A percentile compares a stretch with the other conserved stretches of the same genome.
Evolutionary conservation across 179 eudicot species (phyloP).

Genomic region (Beta corolliflora): DNA sequence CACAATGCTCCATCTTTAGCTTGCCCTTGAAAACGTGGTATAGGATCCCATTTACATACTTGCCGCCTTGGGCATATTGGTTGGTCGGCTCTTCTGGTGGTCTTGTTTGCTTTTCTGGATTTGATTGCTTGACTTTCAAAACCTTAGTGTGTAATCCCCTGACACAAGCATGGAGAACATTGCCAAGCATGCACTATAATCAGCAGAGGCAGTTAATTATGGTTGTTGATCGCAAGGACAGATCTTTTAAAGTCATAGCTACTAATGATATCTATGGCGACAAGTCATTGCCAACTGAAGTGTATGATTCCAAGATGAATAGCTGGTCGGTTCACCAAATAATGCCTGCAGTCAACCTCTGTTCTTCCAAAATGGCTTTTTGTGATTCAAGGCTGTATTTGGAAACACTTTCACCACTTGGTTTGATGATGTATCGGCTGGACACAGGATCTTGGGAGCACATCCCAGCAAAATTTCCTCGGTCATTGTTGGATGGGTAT

Average conservation of each 20-base stretch:
- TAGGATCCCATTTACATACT: slow-evolving; percentile 73
- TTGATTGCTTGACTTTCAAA: slow-evolving; percentile 68
- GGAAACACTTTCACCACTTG: slow-evolving; percentile 95
- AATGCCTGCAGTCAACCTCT: slow-evolving; percentile 89
- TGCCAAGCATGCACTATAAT: slow-evolving; percentile 86
- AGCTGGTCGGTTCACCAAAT: slow-evolving; percentile 81
- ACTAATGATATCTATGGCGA: slow-evolving; percentile 88
- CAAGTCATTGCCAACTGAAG: slow-evolving; percentile 84
- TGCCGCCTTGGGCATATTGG: slow-evolving; percentile 94
- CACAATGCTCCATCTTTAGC: slow-evolving; percentile 90
- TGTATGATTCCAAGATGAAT: slow-evolving; percentile 79
- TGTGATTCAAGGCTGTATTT: slow-evolving; percentile 89
- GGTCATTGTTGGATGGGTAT: slow-evolving; percentile 90
- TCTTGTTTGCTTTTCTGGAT: slow-evolving; percentile 85
- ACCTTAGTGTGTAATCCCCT: slow-evolving; percentile 87
- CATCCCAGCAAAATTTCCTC: slow-evolving; percentile 88
- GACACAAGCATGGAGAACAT: slow-evolving; percentile 76
- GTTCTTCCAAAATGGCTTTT: slow-evolving; percentile 96
- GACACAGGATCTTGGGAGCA: slow-evolving; percentile 96
- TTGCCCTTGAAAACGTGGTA: slow-evolving; percentile 93
- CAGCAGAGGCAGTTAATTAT: slow-evolving; percentile 87
- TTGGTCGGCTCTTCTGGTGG: slow-evolving; percentile 95
- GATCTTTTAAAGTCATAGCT: slow-evolving; percentile 82
- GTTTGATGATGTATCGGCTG: slow-evolving; percentile 84
- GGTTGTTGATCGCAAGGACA: slow-evolving; percentile 76